Conservation (phyloP, 108 stramenopile species). For the Discostella stelligeroides region DNA sequence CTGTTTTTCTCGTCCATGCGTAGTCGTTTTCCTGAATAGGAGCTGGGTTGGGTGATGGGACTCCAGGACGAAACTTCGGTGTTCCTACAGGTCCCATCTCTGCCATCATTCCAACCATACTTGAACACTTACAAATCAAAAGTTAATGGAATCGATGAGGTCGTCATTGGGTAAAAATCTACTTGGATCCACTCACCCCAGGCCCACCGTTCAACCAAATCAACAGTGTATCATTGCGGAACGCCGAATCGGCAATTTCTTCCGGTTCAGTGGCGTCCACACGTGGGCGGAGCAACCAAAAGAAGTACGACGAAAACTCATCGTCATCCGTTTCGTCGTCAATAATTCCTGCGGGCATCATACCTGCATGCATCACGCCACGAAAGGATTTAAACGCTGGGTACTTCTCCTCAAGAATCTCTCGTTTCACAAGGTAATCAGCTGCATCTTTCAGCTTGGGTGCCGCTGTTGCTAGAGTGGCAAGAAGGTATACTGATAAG, state of each 20-base stretch:
- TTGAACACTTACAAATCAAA: slow-evolving; percentile 11
- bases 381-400: slow-evolving; percentile 25
- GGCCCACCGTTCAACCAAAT: slow-evolving; percentile 52
- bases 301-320: slow-evolving; percentile 48
- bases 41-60: slow-evolving; percentile 37
- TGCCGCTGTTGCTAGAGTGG: background rate
- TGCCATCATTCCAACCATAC: slow-evolving; percentile 27
- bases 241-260: slow-evolving; percentile 19
- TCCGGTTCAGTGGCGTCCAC: background rate
- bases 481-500: background rate
- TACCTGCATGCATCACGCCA: slow-evolving; percentile 28
- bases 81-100: slow-evolving; percentile 49
- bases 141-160: background rate
- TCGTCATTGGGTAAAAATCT: too few species aligned
- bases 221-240: slow-evolving; percentile 49
- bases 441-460: slow-evolving; percentile 15
- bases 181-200: too few species aligned
- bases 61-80: slow-evolving; percentile 39
- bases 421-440: slow-evolving; percentile 14
- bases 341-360: slow-evolving; percentile 22
- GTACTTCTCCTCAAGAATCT: slow-evolving; percentile 14
- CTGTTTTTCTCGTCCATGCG: slow-evolving; percentile 51
- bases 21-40: slow-evolving; percentile 46
- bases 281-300: slow-evolving; percentile 44
- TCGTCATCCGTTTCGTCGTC: slow-evolving; percentile 11